phyloP scores from a whole-genome alignment of 768 basidiomycete species.

The Imleria badia region DNA sequence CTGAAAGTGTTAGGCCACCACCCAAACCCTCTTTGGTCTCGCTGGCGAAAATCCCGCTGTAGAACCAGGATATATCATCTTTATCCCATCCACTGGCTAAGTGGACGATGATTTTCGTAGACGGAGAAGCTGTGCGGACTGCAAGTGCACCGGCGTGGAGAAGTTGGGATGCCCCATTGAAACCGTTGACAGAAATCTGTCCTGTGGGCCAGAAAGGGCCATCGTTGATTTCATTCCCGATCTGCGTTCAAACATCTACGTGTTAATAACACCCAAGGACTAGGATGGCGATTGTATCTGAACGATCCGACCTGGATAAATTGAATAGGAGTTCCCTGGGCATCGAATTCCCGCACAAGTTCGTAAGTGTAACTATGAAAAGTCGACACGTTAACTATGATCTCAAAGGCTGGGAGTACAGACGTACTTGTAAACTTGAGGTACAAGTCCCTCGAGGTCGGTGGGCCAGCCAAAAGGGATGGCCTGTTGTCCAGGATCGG shows the following conservation, averaged over 20 bases:
- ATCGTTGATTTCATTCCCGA: slow-evolving; percentile 15
- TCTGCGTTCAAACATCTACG: not conserved
- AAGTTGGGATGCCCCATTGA: slow-evolving; percentile 21
- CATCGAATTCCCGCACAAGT: slow-evolving; percentile 4
- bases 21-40: not conserved
- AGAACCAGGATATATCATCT: slow-evolving; percentile 5
- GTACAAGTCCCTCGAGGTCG: slow-evolving; percentile 8
- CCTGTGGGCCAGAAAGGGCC: slow-evolving; percentile 12
- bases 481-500: slow-evolving; percentile 5
- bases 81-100: slow-evolving; percentile 10
- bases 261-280: not conserved
- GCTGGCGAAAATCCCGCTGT: not conserved
- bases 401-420: no score
- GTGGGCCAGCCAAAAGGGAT: slow-evolving; percentile 16
- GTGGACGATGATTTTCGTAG: slow-evolving; percentile 7
- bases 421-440: slow-evolving; percentile 7
- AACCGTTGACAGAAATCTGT: slow-evolving; percentile 3
- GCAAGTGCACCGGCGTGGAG: slow-evolving; percentile 35
- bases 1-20: slow-evolving; percentile 1
- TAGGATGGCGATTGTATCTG: not conserved
- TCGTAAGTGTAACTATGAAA: slow-evolving; percentile 7
- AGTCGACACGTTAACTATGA: not conserved
- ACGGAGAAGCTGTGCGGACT: slow-evolving; percentile 4
- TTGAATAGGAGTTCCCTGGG: slow-evolving; percentile 7
- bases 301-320: slow-evolving; percentile 9